These are phyloP conservation scores for Pterulicium gracile DNA, from an alignment of 1,284 basidiomycete genomes.

Conservation along the genomic window DNA sequence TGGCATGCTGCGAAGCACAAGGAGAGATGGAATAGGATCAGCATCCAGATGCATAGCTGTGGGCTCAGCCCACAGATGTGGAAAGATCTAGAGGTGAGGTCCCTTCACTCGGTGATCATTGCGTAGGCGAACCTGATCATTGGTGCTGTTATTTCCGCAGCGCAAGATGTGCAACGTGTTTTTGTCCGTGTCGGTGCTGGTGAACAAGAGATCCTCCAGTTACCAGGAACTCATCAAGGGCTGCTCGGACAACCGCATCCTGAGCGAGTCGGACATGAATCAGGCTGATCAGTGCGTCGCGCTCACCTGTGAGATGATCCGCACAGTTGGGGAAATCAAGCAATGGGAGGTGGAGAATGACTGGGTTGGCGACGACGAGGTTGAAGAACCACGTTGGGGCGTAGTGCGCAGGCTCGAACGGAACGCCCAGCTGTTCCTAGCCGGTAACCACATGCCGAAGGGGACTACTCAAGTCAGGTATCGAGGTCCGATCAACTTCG, in stretches of 20 bases:
- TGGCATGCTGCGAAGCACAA: conserved; percentile 42
- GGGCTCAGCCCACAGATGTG: conserved; percentile 61
- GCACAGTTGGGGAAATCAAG: conserved; percentile 48
- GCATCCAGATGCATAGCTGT: conserved; percentile 71
- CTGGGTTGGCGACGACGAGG: conserved; percentile 40
- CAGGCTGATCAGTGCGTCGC: conserved; percentile 37
- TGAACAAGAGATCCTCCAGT: conserved; percentile 58
- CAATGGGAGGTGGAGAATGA: conserved; percentile 55
- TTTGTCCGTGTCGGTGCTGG: conserved; percentile 68
- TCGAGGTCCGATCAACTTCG: too few species aligned
- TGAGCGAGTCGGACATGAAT: conserved; percentile 72
- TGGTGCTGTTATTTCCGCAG: too few species aligned
- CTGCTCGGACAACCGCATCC: conserved; percentile 49
- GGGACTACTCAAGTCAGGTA: too few species aligned
- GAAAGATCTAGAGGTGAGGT: conserved; percentile 48
- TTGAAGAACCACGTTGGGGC: conserved; percentile 38
- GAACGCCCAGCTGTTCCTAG: conserved; percentile 56
- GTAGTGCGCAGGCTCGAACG: conserved; percentile 48
- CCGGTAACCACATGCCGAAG: conserved; percentile 39
- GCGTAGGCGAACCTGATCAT: too few species aligned
- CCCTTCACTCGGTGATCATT: not conserved
- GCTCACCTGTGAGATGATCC: conserved; percentile 63
- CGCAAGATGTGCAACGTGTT: conserved; percentile 58
- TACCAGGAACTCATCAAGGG: conserved; percentile 47
- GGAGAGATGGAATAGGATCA: conserved; percentile 45